A percentile compares a stretch with the other conserved stretches of the same genome.
phyloP scores from a whole-genome alignment of 768 basidiomycete genomes.

The Hemileccinum rubropunctum region DNA sequence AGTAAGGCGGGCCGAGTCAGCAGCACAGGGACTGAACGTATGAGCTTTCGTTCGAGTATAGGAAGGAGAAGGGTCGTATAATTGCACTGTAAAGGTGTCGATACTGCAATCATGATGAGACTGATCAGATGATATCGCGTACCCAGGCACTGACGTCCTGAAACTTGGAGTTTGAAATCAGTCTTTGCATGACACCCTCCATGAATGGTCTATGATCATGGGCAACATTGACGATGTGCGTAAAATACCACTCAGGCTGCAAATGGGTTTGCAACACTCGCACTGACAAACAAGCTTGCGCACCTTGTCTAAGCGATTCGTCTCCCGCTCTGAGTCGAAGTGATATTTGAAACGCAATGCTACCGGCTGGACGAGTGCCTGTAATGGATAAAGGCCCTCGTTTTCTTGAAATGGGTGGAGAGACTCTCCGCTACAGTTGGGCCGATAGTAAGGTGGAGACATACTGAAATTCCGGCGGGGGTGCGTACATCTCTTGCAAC shows the following conservation, averaged over 20 bases:
- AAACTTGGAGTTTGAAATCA: slow-evolving; percentile 65
- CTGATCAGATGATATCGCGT: slow-evolving; percentile 18
- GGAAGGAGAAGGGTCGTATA: slow-evolving; percentile 80
- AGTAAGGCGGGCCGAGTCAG: slow-evolving; percentile 78
- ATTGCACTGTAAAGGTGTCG: slow-evolving; percentile 57
- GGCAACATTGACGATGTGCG: slow-evolving; percentile 81
- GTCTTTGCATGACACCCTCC: slow-evolving; percentile 65
- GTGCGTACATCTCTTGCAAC: slow-evolving; percentile 74
- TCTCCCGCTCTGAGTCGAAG: slow-evolving; percentile 82
- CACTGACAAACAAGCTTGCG: background rate
- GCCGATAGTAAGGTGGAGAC: background rate
- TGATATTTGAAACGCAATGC: slow-evolving; percentile 91
- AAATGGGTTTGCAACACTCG: background rate
- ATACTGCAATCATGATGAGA: background rate
- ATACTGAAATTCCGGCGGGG: background rate
- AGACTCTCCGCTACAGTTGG: slow-evolving; percentile 47
- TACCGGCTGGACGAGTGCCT: slow-evolving; percentile 81
- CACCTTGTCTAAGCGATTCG: slow-evolving; percentile 93
- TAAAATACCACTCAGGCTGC: slow-evolving; percentile 97
- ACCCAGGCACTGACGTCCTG: slow-evolving; percentile 74
- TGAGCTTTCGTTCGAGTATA: slow-evolving; percentile 71
- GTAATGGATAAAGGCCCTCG: slow-evolving; percentile 76
- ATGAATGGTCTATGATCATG: slow-evolving; percentile 86
- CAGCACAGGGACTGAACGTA: slow-evolving; percentile 67
- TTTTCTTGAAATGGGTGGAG: slow-evolving; percentile 32